Conservation (phyloP, 1,284 basidiomycete species). For the Sanghuangporus weigelae region DNA sequence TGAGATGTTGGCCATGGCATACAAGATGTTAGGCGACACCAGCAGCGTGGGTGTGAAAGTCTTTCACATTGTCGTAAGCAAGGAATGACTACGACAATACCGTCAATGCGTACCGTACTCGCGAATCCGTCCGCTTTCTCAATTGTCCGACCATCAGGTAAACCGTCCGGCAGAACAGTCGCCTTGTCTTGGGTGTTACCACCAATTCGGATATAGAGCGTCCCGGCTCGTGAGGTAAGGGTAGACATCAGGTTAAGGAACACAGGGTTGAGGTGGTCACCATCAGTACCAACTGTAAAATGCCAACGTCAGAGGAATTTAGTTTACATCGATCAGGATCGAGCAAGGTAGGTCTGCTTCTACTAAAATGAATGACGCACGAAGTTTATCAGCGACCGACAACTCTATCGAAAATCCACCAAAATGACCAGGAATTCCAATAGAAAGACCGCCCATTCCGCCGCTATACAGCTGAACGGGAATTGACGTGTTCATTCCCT, state of each 20-base stretch:
- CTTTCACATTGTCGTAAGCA: conserved; percentile 14
- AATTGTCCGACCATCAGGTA: conserved; percentile 41
- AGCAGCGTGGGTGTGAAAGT: conserved; percentile 37
- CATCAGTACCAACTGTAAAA: conserved; percentile 6
- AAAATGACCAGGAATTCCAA: conserved; percentile 55
- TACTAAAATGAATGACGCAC: conserved; percentile 35
- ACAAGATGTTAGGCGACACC: conserved; percentile 37
- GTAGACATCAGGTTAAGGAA: conserved; percentile 76
- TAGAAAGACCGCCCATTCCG: conserved; percentile 40
- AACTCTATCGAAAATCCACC: conserved; percentile 71
- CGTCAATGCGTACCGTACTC: conserved; percentile 34
- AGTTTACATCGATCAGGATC: conserved; percentile 30
- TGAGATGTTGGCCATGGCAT: conserved; percentile 38
- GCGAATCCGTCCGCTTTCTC: conserved; percentile 40
- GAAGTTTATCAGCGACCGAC: conserved; percentile 59
- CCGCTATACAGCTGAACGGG: conserved; percentile 35
- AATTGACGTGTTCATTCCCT: conserved; percentile 22
- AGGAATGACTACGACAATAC: background rate
- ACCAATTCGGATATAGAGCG: conserved; percentile 60
- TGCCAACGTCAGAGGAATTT: background rate
- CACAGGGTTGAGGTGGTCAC: conserved; percentile 43
- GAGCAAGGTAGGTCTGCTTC: conserved; percentile 44
- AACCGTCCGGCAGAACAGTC: conserved; percentile 37
- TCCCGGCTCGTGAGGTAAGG: conserved; percentile 53
- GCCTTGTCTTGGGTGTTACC: conserved; percentile 74